Conservation (phyloP, 2,329 filamentous ascomycete genomes). For the Stagonosporopsis vannaccii region DNA sequence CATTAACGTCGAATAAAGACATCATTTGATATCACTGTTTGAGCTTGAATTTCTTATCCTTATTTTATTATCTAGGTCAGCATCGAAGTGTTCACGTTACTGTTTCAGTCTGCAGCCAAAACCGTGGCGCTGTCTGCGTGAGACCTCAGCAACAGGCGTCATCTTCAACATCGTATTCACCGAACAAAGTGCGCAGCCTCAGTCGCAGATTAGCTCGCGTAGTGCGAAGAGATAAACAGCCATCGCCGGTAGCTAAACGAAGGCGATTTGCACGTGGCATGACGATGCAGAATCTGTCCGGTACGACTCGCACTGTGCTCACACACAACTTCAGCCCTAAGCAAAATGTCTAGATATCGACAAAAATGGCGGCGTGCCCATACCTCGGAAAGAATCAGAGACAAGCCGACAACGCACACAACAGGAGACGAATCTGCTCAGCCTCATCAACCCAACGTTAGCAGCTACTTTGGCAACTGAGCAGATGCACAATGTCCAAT, state of each 20-base stretch:
- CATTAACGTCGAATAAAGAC: not conserved
- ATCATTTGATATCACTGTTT: not conserved
- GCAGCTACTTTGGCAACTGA: not conserved
- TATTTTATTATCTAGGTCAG: no score
- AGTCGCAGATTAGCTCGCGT: not conserved
- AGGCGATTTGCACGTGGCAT: not conserved
- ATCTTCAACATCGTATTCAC: not conserved
- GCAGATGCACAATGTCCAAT: not conserved
- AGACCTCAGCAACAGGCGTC: not conserved
- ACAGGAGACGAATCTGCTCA: conserved; percentile 15
- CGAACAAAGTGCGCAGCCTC: not conserved
- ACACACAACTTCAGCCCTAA: not conserved
- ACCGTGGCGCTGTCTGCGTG: not conserved
- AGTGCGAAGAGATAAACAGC: not conserved
- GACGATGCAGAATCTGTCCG: conserved; percentile 1
- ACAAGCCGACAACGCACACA: conserved; percentile 13
- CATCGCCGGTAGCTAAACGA: not conserved
- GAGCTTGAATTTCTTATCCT: not conserved
- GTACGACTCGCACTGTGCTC: conserved; percentile 1
- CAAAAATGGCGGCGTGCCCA: not conserved
- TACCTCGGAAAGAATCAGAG: not conserved
- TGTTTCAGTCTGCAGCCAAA: not conserved
- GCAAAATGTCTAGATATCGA: not conserved
- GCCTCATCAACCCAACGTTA: conserved; percentile 16
- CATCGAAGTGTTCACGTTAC: not conserved